These are phyloP conservation scores for Pythium biforme DNA, from an alignment of 352 stramenopile species.

Conservation along the genomic window DNA sequence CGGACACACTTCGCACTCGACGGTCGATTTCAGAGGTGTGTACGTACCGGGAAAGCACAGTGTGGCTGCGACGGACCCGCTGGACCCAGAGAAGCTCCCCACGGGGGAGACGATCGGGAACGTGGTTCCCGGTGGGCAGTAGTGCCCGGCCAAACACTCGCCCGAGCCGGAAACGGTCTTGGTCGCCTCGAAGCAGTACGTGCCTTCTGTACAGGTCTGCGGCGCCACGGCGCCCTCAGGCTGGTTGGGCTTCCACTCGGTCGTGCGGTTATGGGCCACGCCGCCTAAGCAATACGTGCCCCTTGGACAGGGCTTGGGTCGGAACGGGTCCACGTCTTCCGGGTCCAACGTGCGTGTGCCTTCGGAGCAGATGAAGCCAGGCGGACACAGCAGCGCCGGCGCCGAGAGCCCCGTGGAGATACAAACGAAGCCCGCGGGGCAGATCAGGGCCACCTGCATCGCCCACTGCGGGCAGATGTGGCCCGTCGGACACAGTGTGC, in stretches of 20 bases:
- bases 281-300: conserved; percentile 96
- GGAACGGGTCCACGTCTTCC: conserved; percentile 63
- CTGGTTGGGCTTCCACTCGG: conserved; percentile 89
- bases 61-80: conserved; percentile 90
- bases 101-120: conserved; percentile 89
- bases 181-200: conserved; percentile 90
- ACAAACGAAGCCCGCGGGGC: conserved; percentile 95
- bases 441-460: conserved; percentile 72
- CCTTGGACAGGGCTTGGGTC: conserved; percentile 85
- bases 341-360: conserved; percentile 93
- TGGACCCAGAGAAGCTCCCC: conserved; percentile 88
- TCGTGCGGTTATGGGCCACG: conserved; percentile 90
- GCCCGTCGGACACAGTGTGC: conserved; percentile 93
- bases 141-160: conserved; percentile 94
- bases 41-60: conserved; percentile 98
- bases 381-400: conserved; percentile 91
- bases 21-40: conserved; percentile 88
- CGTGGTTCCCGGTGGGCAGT: conserved; percentile 90
- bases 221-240: conserved; percentile 83
- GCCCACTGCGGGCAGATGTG: conserved; percentile 92
- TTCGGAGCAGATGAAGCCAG: conserved; percentile 92
- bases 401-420: conserved; percentile 88
- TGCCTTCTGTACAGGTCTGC: conserved; percentile 94
- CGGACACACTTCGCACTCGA: conserved; percentile 91
- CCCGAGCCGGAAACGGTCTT: conserved; percentile 75